phyloP scores from a whole-genome alignment of 768 basidiomycete genomes.

The Naganishia friedmannii region DNA sequence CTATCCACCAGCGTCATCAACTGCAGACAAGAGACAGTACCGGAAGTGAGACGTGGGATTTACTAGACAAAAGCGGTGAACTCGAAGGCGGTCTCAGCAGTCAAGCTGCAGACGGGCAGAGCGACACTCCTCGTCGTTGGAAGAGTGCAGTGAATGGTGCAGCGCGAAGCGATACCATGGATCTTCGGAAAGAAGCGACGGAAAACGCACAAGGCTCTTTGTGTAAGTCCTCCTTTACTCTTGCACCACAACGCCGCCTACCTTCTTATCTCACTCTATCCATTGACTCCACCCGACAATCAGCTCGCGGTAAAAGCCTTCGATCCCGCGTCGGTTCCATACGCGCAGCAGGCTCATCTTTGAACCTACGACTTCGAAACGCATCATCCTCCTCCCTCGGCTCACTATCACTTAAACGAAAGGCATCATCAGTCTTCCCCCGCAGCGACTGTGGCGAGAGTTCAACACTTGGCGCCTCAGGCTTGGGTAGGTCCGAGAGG shows the following conservation, averaged over 20 bases:
- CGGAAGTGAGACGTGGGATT: background rate
- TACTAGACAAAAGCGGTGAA: background rate
- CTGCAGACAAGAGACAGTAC: background rate
- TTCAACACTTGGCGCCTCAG: background rate
- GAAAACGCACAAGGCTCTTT: background rate
- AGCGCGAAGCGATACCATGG: background rate
- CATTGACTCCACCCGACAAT: background rate
- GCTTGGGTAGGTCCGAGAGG: background rate
- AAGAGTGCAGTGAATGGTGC: constrained; percentile 13
- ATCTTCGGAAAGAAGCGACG: background rate
- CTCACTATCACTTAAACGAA: constrained; percentile 9
- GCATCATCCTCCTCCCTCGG: constrained; percentile 9
- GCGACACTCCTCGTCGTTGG: background rate
- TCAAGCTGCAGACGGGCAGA: background rate
- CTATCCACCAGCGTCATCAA: background rate
- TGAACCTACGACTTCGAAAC: constrained; percentile 10
- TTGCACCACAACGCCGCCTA: no score
- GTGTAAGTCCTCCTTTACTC: background rate
- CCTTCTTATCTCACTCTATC: no score
- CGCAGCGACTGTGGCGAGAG: background rate
- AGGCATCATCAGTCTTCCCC: background rate
- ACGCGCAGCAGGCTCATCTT: background rate
- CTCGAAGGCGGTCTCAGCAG: no score
- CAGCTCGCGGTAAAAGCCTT: constrained; percentile 6
- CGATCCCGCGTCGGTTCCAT: constrained; percentile 4